Conservation (phyloP, 768 basidiomycete species). For the Pholiota molesta region DNA sequence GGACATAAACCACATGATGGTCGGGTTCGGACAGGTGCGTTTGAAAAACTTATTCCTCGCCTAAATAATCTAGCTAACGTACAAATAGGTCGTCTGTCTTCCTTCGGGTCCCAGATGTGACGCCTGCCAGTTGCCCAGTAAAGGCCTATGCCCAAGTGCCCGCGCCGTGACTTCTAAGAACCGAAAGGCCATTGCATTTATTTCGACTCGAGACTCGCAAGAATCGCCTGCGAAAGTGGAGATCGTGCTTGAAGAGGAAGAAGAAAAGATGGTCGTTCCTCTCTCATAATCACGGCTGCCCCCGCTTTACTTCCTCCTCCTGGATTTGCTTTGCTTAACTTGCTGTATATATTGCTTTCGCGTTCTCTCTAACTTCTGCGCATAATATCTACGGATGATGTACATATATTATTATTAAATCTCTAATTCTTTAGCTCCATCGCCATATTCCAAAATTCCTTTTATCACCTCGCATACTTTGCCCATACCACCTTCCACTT, state of each 20-base stretch:
- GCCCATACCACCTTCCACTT: too few relatives aligned
- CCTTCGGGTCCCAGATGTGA: conserved; percentile 70
- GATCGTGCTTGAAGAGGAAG: conserved; percentile 33
- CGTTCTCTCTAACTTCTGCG: too few relatives aligned
- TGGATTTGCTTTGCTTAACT: too few relatives aligned
- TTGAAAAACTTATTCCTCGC: not conserved
- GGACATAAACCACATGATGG: conserved; percentile 80
- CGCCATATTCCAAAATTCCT: too few relatives aligned
- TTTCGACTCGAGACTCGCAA: conserved; percentile 5
- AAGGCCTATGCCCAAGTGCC: conserved; percentile 71
- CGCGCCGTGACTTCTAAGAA: conserved; percentile 24
- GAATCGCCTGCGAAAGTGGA: conserved; percentile 35
- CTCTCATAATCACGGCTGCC: not conserved
- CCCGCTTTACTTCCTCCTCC: too few relatives aligned
- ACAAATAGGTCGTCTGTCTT: conserved; percentile 62
- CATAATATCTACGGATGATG: too few relatives aligned
- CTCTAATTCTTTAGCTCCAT: too few relatives aligned
- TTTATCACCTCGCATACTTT: too few relatives aligned
- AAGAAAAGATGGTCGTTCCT: conserved; percentile 12
- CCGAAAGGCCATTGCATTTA: conserved; percentile 29
- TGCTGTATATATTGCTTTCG: too few relatives aligned
- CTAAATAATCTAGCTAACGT: not conserved
- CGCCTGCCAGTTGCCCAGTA: conserved; percentile 56
- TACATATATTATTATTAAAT: too few relatives aligned
- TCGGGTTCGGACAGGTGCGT: conserved; percentile 83